Base-by-base conservation (phyloP, 768 basidiomycete species). In the Hydnomerulius pinastri region DNA sequence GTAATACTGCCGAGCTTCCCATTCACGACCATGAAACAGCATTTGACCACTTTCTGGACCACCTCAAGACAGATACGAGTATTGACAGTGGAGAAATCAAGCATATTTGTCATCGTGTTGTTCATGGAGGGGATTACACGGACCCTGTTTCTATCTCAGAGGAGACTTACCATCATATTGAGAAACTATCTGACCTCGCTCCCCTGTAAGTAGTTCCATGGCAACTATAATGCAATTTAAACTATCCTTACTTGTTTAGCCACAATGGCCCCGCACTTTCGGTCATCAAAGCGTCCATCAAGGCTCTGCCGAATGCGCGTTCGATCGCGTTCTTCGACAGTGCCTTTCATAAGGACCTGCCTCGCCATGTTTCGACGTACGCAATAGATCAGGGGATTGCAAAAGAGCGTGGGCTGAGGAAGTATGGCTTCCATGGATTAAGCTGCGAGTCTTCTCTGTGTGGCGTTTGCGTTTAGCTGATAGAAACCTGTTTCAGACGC, bases 401-500 rank as follows among this genome's bases (percentile, higher is more conserved):
- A 0, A 73, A 73, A 32, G 70, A 80, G 37, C 81, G 83, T 38
- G 87, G 88, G 1, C 74, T 96, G 38, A 83, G 82, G 64, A 94
- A 92, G 68, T 96, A 95, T 61, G 94, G 94, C 15, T 94, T 94
- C 67, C 94, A 97, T 60, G 94, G 94, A 2, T 64, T 93, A 58
- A 86, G 85, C 57, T 89, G 86, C 81, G 53, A 70, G 38, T 45
- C 8, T 49, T 21, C 24, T 10, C 37, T 41, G 20, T 20, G 18
- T 6, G 13, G 28, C 35, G 20, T 7, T 38, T 33, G 17, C 12
- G 10, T 13, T 17, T n/a, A 43, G 36, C 48, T 56, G 32, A 57
- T 13, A 25, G 17, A 25, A 33, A 28, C 18, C 44, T 11, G 25
- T 40, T 11, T 2, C 54, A 87, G 87, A 88, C 54, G 70, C 81